Base-by-base conservation (phyloP, 208 protist species). In the Crithidia acanthocephali region DNA sequence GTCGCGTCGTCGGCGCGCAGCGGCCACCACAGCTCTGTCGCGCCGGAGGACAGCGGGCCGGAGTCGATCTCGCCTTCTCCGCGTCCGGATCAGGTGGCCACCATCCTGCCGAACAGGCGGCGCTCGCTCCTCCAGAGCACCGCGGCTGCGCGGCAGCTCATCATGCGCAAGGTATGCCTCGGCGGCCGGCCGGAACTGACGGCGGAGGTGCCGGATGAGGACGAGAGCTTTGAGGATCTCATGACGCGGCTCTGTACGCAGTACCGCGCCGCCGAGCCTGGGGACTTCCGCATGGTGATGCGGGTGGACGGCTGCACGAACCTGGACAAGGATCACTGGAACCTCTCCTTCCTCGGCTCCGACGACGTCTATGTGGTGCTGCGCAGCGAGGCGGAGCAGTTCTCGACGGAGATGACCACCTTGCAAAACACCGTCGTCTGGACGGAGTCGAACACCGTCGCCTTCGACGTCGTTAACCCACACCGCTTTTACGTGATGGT, bases 291-390 rank as follows among this genome's bases (percentile, higher is more conserved):
- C 18, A 64, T 87, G 23, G 56, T 65, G 27, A 50, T 96, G 67
- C 63, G 73, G 28, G 74, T 94, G 9, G 80, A 92, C 5, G 88
- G 88, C 44, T 90, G 86, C 67, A 88, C 84, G n/a, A 76, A 84
- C 69, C 58, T 95, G 50, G 74, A 90, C 47, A 79, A 79, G 53
- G 74, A 77, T 6, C 50, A 44, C 33, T 74, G 76, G 72, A 86
- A 88, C 64, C 75, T 56, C 48, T 84, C 77, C 6, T 51, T 87
- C 10, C 44, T 90, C 57, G 82, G 65, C 61, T 92, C 85, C 20
- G 73, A 90, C 74, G 65, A 76, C 3, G 67, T 93, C 51, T 85
- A 80, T 35, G 80, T 88, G 22, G 81, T 93, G 22, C 47, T 93
- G 44, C 88, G 91, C 53, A 91, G 85, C 44, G 71, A 73, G 13